Evolutionary conservation across 106 monocot genomes (phyloP), one percentile per base, ranked within the genome.

Genomic region (Xerophyta viscosa): DNA sequence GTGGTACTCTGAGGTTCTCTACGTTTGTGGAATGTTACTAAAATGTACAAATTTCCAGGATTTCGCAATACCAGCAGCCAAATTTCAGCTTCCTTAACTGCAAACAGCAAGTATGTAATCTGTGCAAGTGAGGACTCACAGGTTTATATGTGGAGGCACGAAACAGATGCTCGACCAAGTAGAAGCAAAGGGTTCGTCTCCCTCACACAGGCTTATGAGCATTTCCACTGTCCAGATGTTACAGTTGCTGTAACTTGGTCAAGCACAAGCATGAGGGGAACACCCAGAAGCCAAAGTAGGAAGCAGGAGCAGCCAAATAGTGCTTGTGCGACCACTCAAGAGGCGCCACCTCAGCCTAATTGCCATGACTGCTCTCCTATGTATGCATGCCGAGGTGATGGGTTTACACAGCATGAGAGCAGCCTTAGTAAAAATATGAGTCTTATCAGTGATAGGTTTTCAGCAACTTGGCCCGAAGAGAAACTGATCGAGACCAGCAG

Each of bases 71-170:
- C 71, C 20, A 84, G 67, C 57, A 80, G 71, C 54, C 84, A 79
- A 66, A 80, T 79, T 28, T 79, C 79, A 24, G 75, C 84, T 26
- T 85, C 67, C 48, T 43, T 72, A 18, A 56, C 79, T 14, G 37
- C 78, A 48, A 78, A 78, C 15, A 71, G 78, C 14, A 78, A 68
- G 48, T 68, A 78, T 43, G 75, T 78, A 20, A 60, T 84, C 24
- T 78, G 74, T 52, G 84, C 84, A 3, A 78, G 78, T 15, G 84
- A 78, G 49, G 84, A 84, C 56, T 84, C 78, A 18, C 66, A 84
- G 28, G 74, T 84, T 7, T 84, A 84, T 12, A 49, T 84, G 28
- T 78, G 84, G 84, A 70, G 84, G 56, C 56, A 79, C 17, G 63
- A 78, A 29, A 21, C 66, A 22, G 58, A 61, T 52, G 27, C 75